Evolutionary conservation across 2,329 filamentous ascomycete genomes (phyloP), one percentile per base, ranked within the genome.

Genomic region (Blastomyces percursus): DNA sequence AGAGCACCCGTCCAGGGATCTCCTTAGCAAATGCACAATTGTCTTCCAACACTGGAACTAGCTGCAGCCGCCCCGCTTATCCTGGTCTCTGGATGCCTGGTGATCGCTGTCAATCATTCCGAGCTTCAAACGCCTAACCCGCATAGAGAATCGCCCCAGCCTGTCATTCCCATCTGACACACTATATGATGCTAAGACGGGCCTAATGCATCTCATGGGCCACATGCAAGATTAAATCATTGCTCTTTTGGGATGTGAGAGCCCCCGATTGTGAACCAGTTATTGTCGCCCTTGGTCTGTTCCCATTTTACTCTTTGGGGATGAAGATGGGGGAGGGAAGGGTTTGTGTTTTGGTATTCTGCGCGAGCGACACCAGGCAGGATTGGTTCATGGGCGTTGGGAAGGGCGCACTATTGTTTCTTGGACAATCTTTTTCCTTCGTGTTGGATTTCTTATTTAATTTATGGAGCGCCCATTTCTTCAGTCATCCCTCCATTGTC

Each of bases 171-270:
- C 42, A 44, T 44, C 42, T 24, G 27, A n/a, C 56, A n/a, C 24
- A 59, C 56, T 59, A 46, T 59, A 40, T 12, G 40, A 21, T 42
- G 56, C 56, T 59, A 59, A 48, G 16, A 46, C 24, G 8, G 40
- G 38, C 12, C 56, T 46, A 46, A 59, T 46, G 56, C 40, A 59
- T 16, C 56, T 59, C 56, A 46, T 48, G 40, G 40, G 21, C 5
- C 21, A 50, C 56, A 14, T 46, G 56, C 56, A 59, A 59, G 21
- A 59, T 59, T 59, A 59, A 59, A 59, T 59, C 38, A 59, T 59
- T 59, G 56, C 56, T 46, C 30, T 19, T 46, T 59, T 30, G 40
- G 38, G 40, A 44, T 21, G 21, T 21, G 19, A 16, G 4, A 46
- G 38, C 55, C 55, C 55, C 40, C 38, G 2, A 38, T 27, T 40